Conservation (phyloP, 73 alveolate species). For the Tetrahymena elliotti region DNA sequence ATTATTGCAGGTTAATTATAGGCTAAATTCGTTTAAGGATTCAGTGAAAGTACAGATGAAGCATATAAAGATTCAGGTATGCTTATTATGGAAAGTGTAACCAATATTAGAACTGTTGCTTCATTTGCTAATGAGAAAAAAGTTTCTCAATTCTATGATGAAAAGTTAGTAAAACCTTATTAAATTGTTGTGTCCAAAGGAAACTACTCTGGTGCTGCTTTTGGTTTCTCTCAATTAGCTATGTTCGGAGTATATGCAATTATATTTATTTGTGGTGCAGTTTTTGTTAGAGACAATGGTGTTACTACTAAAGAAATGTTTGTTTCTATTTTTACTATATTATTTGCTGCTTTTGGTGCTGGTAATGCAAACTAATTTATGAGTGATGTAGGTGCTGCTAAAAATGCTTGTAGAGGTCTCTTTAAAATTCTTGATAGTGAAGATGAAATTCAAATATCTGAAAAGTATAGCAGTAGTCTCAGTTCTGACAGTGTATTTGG, state of each 20-base stretch:
- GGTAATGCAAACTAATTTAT: slow-evolving; percentile 63
- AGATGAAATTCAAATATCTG: slow-evolving; percentile 8
- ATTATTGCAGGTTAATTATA: slow-evolving; percentile 35
- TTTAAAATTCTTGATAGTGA: slow-evolving; percentile 10
- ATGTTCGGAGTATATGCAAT: slow-evolving; percentile 63
- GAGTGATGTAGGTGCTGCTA: slow-evolving; percentile 68
- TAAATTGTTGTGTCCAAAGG: slow-evolving; percentile 44
- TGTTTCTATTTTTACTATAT: slow-evolving; percentile 58
- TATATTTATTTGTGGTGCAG: slow-evolving; percentile 65
- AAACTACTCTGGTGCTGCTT: slow-evolving; percentile 56
- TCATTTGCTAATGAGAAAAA: slow-evolving; percentile 71
- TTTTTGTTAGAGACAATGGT: slow-evolving; percentile 46
- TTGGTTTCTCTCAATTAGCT: slow-evolving; percentile 69
- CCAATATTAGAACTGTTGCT: slow-evolving; percentile 82
- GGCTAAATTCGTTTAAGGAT: slow-evolving; percentile 52
- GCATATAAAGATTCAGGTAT: slow-evolving; percentile 78
- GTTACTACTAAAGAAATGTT: slow-evolving; percentile 49
- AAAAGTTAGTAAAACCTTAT: slow-evolving; percentile 28
- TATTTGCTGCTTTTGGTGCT: slow-evolving; percentile 75
- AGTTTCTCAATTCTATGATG: slow-evolving; percentile 54
- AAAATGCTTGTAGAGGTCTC: slow-evolving; percentile 43
- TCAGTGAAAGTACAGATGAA: slow-evolving; percentile 44
- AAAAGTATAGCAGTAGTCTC: not conserved
- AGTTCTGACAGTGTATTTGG: slow-evolving; percentile 14
- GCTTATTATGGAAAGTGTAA: slow-evolving; percentile 74